Evolutionary conservation across 2,329 filamentous ascomycete genomes (phyloP), one percentile per base, ranked within the genome.

Genomic region (Dichotomopilus funicola): DNA sequence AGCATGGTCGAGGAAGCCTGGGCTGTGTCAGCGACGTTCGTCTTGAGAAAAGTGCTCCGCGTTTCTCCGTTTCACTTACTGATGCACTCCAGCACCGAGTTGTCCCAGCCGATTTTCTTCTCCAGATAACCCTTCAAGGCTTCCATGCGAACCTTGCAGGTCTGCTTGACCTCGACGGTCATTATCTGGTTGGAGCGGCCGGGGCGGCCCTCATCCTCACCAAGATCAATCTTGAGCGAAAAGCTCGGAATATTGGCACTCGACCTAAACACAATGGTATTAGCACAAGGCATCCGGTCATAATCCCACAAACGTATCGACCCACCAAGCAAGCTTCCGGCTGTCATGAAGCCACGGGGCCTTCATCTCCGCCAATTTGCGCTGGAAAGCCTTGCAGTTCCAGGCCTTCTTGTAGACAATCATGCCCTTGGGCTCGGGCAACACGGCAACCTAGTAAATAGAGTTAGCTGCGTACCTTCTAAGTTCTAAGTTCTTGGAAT

Each of bases 1-100:
- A 6, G 92, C 75, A 66, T 99, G 94, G 61, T 99, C 94, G 4
- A 96, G 75, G 66, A 96, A 96, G 67, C 88, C 78, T 81, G 48
- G 40, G 47, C 45, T 11, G 2, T 27, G 13, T 49, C 9, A 57
- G 45, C 36, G 27, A 59, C 34, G 11, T 27, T 27, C 19, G 19
- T 27, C 19, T 27, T 27, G 43, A 31, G n/a, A 40, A 11, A 31
- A 41, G n/a, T 1, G 31, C 6, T 10, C 9, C 33, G 35, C n/a
- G 13, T 35, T 13, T 13, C 31, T 31, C 11, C 27, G 3, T 40
- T 10, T 11, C 10, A 72, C 75, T 71, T 69, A 82, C 78, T 96
- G 70, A 97, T 82, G 11, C 88, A 86, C 65, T 94, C 88, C 6
- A 92, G 78, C 19, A 92, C 83, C 19, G 78, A 73, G 40, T 81